A percentile compares a stretch with the other conserved stretches of the same genome.
Evolutionary conservation across 1,284 basidiomycete genomes (phyloP).

Genomic region (Fomitopsis schrenkii): DNA sequence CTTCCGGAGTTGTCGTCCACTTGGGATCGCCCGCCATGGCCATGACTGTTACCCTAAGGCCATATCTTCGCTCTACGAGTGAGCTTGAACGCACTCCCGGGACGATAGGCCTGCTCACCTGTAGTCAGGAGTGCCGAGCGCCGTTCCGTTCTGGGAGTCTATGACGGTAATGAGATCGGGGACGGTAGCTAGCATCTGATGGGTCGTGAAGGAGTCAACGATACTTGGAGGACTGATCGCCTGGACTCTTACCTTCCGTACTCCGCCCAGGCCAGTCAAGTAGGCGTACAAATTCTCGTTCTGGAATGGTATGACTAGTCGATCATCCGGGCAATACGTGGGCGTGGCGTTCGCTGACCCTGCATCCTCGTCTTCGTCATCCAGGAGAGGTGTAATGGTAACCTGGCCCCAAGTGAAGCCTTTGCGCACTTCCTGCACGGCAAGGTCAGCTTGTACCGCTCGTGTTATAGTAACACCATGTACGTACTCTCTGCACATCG

Average conservation of each 20-base stretch:
- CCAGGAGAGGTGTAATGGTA: slow-evolving; percentile 38
- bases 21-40: slow-evolving; percentile 53
- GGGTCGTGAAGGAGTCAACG: background rate
- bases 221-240: background rate
- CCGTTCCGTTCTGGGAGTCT: slow-evolving; percentile 49
- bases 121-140: slow-evolving; percentile 47
- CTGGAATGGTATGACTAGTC: slow-evolving; percentile 46
- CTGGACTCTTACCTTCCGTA: slow-evolving; percentile 22
- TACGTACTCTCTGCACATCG: slow-evolving; percentile 37
- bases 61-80: slow-evolving; percentile 38
- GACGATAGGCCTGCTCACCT: slow-evolving; percentile 15
- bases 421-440: slow-evolving; percentile 25
- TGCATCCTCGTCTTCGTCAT: slow-evolving; percentile 44
- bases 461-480: background rate
- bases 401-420: slow-evolving; percentile 42
- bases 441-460: background rate
- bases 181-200: slow-evolving; percentile 40
- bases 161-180: slow-evolving; percentile 57
- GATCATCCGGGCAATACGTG: slow-evolving; percentile 19
- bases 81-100: background rate
- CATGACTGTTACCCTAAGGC: slow-evolving; percentile 51
- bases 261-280: slow-evolving; percentile 31
- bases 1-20: slow-evolving; percentile 49
- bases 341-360: slow-evolving; percentile 4
- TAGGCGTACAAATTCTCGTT: slow-evolving; percentile 54